Conservation (phyloP, 2,329 filamentous ascomycete genomes). For the Stachybotrys elegans region DNA sequence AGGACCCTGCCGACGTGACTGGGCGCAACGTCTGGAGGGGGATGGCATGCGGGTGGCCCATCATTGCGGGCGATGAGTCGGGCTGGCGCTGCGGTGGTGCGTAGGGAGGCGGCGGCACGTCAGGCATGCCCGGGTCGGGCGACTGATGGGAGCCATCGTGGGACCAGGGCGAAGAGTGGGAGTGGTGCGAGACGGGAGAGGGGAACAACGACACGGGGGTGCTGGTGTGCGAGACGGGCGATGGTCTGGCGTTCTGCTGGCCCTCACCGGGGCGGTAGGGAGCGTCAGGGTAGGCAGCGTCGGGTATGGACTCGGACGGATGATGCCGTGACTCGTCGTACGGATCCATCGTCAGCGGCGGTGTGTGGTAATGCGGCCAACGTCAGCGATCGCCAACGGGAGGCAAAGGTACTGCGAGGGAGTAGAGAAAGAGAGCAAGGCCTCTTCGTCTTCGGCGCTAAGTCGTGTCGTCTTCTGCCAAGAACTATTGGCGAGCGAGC, state of each 20-base stretch:
- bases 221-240: background rate
- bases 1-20: background rate
- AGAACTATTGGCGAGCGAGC: too few species aligned
- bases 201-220: background rate
- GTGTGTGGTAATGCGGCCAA: too few species aligned
- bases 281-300: conserved; percentile 25
- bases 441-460: too few species aligned
- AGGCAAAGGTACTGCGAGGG: too few species aligned
- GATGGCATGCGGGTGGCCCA: background rate
- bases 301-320: conserved; percentile 22
- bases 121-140: background rate
- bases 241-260: background rate
- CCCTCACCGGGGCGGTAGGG: conserved; percentile 17
- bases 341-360: conserved; percentile 12
- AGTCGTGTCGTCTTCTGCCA: too few species aligned
- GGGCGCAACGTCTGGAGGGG: background rate
- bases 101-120: background rate
- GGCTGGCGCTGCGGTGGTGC: background rate
- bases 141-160: background rate
- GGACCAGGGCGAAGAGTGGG: background rate
- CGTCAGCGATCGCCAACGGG: too few species aligned
- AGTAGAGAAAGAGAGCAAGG: too few species aligned
- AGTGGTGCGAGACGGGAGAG: background rate
- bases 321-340: conserved; percentile 13
- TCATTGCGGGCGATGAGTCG: too few species aligned